These are phyloP conservation scores for Globisporangium irregulare DNA, from an alignment of 352 stramenopile species.

Conservation along the genomic window DNA sequence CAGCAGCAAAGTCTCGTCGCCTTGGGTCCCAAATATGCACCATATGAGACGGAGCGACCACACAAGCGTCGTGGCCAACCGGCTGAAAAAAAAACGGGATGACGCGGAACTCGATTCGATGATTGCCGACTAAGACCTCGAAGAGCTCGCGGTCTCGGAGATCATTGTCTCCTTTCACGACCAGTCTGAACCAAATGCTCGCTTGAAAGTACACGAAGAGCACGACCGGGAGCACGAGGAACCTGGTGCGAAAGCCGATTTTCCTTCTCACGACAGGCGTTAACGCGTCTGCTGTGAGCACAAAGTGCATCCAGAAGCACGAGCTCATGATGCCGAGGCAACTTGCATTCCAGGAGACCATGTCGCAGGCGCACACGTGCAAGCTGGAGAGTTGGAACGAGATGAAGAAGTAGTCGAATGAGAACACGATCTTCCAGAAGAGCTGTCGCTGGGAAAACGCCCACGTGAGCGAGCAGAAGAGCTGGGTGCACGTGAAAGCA, in stretches of 20 bases:
- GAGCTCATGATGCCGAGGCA: not conserved
- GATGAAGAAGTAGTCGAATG: conserved; percentile 25
- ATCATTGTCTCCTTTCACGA: too few relatives aligned
- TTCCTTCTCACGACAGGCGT: conserved; percentile 13
- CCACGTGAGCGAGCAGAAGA: too few relatives aligned
- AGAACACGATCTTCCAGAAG: not conserved
- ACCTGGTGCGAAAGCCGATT: not conserved
- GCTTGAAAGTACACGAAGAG: not conserved
- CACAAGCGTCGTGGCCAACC: not conserved
- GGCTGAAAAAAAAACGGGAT: conserved; percentile 1
- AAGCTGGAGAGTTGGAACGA: conserved; percentile 18
- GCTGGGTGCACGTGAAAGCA: too few relatives aligned
- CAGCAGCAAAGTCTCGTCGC: too few relatives aligned
- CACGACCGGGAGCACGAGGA: not conserved
- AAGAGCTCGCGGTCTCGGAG: not conserved
- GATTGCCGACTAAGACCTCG: not conserved
- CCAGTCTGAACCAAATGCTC: not conserved
- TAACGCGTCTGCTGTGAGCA: conserved; percentile 20
- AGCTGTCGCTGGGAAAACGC: too few relatives aligned
- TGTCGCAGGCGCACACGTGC: conserved; percentile 12
- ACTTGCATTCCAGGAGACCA: conserved; percentile 19
- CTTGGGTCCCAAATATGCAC: not conserved
- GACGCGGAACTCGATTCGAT: not conserved
- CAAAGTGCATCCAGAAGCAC: conserved; percentile 26
- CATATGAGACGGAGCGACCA: not conserved